Conservation (phyloP, 768 basidiomycete species). For the Leccinum variicolor region DNA sequence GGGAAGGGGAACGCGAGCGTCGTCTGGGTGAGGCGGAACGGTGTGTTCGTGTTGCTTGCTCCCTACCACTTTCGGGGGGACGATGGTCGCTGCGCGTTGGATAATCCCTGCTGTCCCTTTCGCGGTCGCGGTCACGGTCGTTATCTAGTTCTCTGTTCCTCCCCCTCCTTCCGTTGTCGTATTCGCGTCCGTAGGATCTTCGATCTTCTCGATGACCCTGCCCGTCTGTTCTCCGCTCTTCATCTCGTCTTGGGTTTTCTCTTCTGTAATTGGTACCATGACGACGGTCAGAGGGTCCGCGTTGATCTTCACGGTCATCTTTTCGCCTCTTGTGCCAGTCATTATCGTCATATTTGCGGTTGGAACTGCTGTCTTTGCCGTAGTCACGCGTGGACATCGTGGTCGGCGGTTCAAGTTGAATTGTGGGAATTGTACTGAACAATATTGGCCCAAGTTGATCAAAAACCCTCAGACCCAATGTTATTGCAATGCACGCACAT, state of each 20-base stretch:
- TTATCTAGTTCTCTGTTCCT: constrained; percentile 9
- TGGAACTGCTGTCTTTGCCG: constrained; percentile 7
- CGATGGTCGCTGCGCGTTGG: constrained; percentile 30
- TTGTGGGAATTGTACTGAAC: constrained; percentile 16
- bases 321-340: constrained; percentile 6
- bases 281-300: constrained; percentile 14
- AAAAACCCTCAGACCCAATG: no score
- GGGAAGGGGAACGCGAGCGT: constrained; percentile 41
- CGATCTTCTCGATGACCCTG: constrained; percentile 15
- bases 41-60: constrained; percentile 31
- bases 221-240: constrained; percentile 19
- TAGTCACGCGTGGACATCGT: constrained; percentile 19
- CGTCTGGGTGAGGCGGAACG: constrained; percentile 58
- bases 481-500: constrained; percentile 3
- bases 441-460: no score
- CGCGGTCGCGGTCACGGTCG: constrained; percentile 12
- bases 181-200: constrained; percentile 18
- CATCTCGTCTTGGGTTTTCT: constrained; percentile 19
- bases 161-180: constrained; percentile 18
- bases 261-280: constrained; percentile 10
- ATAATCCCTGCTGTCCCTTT: constrained; percentile 41
- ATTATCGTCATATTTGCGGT: constrained; percentile 13
- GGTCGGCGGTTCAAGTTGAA: neutral
- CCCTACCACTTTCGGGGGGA: constrained; percentile 25
- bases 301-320: constrained; percentile 5